Percentiles rank a stretch among this genome's conserved stretches.
Evolutionary conservation across 257 asterid genomes (phyloP).

Genomic region (Forsythia suspensa): DNA sequence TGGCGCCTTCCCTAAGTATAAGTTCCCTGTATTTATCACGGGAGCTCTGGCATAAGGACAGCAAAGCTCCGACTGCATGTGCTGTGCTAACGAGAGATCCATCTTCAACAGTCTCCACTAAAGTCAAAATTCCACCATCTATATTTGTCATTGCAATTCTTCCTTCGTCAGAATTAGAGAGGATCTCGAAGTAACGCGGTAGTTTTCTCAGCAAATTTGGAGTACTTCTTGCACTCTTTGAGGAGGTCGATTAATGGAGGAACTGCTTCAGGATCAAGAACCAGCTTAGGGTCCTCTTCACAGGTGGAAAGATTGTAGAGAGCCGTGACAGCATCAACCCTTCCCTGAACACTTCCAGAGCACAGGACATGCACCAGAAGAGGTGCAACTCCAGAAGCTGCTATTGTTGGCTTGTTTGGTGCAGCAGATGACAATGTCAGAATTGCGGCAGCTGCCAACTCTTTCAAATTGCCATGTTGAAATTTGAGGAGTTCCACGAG

Average conservation of each 20-base stretch:
- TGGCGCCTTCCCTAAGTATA: slow-evolving; percentile 82
- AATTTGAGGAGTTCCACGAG: slow-evolving; percentile 76
- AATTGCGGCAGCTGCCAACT: slow-evolving; percentile 81
- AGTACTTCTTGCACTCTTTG: slow-evolving; percentile 84
- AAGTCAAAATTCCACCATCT: slow-evolving; percentile 65
- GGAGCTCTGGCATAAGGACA: slow-evolving; percentile 65
- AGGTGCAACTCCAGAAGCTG: slow-evolving; percentile 67
- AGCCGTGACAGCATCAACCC: slow-evolving; percentile 82
- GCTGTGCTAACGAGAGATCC: slow-evolving; percentile 80
- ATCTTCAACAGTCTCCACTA: slow-evolving; percentile 83
- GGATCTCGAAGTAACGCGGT: slow-evolving; percentile 70
- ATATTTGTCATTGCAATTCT: slow-evolving; percentile 54
- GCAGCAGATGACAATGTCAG: slow-evolving; percentile 71
- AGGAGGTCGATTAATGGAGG: slow-evolving; percentile 65
- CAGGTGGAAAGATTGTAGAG: slow-evolving; percentile 71
- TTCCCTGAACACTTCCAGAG: slow-evolving; percentile 82
- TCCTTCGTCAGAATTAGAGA: slow-evolving; percentile 71
- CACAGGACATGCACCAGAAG: slow-evolving; percentile 69
- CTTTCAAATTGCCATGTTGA: slow-evolving; percentile 59
- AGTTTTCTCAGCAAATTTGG: slow-evolving; percentile 82
- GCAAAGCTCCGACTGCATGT: slow-evolving; percentile 70
- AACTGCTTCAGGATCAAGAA: slow-evolving; percentile 64
- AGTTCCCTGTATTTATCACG: slow-evolving; percentile 75
- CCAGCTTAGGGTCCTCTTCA: slow-evolving; percentile 54
- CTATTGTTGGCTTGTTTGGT: slow-evolving; percentile 65